Evolutionary conservation across 192 early-diverging fungal species (phyloP).

Genomic region (Coemansia biformis): DNA sequence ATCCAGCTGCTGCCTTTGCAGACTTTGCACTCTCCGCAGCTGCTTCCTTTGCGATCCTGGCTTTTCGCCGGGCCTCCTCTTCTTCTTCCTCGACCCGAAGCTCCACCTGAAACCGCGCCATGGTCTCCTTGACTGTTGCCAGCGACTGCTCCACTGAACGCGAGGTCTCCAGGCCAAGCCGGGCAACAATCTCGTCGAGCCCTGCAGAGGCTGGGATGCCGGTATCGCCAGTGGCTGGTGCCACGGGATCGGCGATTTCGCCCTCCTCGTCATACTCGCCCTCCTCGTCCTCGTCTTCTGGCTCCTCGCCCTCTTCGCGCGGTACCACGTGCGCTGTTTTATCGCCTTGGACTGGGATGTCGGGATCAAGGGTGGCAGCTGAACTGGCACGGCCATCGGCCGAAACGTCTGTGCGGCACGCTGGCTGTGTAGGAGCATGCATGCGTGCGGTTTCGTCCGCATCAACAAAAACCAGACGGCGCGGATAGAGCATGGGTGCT

Average conservation of each 20-base stretch:
- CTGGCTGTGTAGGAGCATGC: no score
- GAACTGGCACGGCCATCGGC: no score
- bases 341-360: no score
- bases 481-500: constrained; percentile 44
- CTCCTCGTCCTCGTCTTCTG: constrained; percentile 21
- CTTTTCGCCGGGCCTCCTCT: constrained; percentile 2
- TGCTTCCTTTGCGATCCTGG: constrained; percentile 1
- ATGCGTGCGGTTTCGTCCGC: no score
- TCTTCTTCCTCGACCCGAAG: constrained; percentile 25
- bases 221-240: neutral
- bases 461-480: constrained; percentile 25
- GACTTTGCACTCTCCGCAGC: constrained; percentile 1
- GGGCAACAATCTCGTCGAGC: constrained; percentile 13
- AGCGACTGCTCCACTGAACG: constrained; percentile 23
- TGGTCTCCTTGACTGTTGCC: constrained; percentile 17
- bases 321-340: no score
- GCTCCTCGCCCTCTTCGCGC: constrained; percentile 21
- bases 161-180: constrained; percentile 2
- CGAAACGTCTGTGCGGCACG: no score
- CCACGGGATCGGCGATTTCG: constrained; percentile 36
- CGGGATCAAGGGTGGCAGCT: no score
- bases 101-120: constrained; percentile 31
- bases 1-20: constrained; percentile 2
- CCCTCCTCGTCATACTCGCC: constrained; percentile 47
- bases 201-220: constrained; percentile 2